These are phyloP conservation scores for Stygiomarasmius scandens DNA, from an alignment of 1,284 basidiomycete species.

Conservation along the genomic window DNA sequence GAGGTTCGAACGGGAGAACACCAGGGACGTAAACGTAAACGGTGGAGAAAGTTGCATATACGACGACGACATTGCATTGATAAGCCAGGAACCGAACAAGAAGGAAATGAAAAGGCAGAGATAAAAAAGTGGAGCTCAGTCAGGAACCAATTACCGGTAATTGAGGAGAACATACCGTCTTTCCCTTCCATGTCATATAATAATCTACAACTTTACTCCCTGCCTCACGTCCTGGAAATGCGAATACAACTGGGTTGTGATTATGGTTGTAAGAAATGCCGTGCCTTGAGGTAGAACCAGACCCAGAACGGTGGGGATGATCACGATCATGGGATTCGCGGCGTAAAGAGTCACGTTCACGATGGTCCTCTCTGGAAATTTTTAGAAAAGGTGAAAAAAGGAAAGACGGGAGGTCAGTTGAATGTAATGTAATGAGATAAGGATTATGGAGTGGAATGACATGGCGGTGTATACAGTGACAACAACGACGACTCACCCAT, in stretches of 20 bases:
- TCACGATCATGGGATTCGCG: background rate
- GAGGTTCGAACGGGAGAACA: too few relatives aligned
- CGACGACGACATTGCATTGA: too few relatives aligned
- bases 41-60: too few relatives aligned
- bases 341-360: background rate
- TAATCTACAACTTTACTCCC: slow-evolving; percentile 46
- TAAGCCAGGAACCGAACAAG: background rate
- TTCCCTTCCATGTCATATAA: slow-evolving; percentile 48
- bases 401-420: background rate
- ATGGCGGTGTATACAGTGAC: background rate
- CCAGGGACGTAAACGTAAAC: too few relatives aligned
- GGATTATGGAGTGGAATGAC: too few relatives aligned
- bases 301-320: background rate
- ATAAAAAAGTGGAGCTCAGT: background rate
- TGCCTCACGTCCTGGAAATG: slow-evolving; percentile 39
- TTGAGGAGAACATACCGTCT: slow-evolving; percentile 28
- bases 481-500: slow-evolving; percentile 30
- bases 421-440: background rate
- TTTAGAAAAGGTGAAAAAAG: background rate
- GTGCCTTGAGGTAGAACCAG: background rate
- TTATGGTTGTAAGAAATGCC: slow-evolving; percentile 14
- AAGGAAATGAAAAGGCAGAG: background rate
- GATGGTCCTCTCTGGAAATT: background rate
- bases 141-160: background rate
- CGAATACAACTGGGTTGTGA: slow-evolving; percentile 42